Base-by-base conservation (phyloP, 2,329 filamentous ascomycete genomes). In the Furcasterigmium furcatum region DNA sequence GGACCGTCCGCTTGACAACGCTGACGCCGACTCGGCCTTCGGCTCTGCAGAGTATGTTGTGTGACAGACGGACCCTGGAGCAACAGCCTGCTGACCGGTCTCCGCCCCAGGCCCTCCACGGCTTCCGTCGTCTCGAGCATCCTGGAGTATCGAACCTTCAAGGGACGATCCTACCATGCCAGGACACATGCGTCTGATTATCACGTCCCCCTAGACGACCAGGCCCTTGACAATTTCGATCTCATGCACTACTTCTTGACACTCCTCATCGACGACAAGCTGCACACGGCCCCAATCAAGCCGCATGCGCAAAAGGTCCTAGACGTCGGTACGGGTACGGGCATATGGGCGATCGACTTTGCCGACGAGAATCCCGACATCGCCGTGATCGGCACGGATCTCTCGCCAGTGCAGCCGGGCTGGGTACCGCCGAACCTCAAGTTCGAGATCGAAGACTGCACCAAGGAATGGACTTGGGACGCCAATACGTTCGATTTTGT, bases 401-500 rank as follows among this genome's bases (percentile, higher is more conserved):
- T 49, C 3, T 48, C 48, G 13, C 46, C 45, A 1, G 47, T 47
- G 12, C 52, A 52, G 8, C 49, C 45, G 4, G 2, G 27, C 22
- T 52, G 45, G 47, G 43, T 47, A 2, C 55, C 58, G 5, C 50
- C 58, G 2, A 60, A 59, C 41, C 44, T 51, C 10, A 27, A 36
- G 2, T 62, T 62, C 34, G 53, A 59, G 27, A 46, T 51, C 25
- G 32, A 84, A 56, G 79, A 84, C 53, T 73, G 77, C 29, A 74
- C 76, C 52, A 67, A 54, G n/a, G 62, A 64, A 2, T 73, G 70
- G 68, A 82, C 66, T 60, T 80, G 66, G 42, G 65, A 71, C 7
- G 60, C 67, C 1, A 59, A 75, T 36, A 66, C 71, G 38, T 79
- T 82, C 56, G 80, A 85, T 61, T 82, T 76, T 54, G 76, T 86